These are phyloP conservation scores for Ophiobolus disseminans DNA, from an alignment of 2,329 filamentous ascomycete species.

Conservation along the genomic window DNA sequence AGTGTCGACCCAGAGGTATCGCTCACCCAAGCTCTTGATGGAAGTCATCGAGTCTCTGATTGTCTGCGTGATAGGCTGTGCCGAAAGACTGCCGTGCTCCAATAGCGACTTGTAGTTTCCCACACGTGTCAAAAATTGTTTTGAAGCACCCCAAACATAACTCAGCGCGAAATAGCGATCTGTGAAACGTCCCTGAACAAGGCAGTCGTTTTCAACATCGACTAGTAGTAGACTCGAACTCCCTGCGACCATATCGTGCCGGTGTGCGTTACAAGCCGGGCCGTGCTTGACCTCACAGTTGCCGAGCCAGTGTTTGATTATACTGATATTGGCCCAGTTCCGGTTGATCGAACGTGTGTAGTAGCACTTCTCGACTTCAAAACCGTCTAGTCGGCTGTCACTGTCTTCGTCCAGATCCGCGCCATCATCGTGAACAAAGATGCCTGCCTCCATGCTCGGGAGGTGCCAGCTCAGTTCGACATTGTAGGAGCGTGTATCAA, in stretches of 20 bases:
- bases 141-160: slow-evolving; percentile 12
- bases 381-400: not conserved
- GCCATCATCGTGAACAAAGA: slow-evolving; percentile 5
- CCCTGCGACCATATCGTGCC: not conserved
- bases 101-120: slow-evolving; percentile 2
- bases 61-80: slow-evolving; percentile 6
- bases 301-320: slow-evolving; percentile 4
- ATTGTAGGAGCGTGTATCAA: not conserved
- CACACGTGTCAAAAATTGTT: slow-evolving; percentile 7
- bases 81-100: not conserved
- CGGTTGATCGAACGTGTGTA: slow-evolving; percentile 1
- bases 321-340: slow-evolving; percentile 2
- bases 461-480: not conserved
- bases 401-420: not conserved
- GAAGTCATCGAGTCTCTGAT: slow-evolving; percentile 8
- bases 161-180: slow-evolving; percentile 9
- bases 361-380: not conserved
- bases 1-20: slow-evolving; percentile 12
- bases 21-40: slow-evolving; percentile 5
- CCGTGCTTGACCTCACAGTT: slow-evolving; percentile 5
- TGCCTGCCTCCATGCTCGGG: not conserved
- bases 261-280: slow-evolving; percentile 1
- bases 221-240: not conserved
- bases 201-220: slow-evolving; percentile 3
- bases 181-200: not conserved